Base-by-base conservation (phyloP, 257 asterid genomes). In the Solanum virginianum region DNA sequence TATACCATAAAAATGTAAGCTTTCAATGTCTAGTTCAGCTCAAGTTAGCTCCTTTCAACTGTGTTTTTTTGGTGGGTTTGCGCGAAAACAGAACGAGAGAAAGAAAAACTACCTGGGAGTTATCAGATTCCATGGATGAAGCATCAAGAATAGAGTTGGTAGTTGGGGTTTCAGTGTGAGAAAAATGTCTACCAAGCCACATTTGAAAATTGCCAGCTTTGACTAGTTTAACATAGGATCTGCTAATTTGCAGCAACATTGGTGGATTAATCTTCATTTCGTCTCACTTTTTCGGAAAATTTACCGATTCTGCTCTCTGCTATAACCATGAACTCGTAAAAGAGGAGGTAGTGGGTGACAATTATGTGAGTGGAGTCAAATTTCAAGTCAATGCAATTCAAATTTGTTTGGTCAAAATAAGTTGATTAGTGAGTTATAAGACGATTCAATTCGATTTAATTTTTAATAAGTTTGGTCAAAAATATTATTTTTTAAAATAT, bases 81-180 rank as follows among this genome's bases (percentile, higher is more conserved):
- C 1, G 29, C 14, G 8, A 47, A 51, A 53, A 53, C 6, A 77
- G n/a, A 24, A 22, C 29, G 18, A 14, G 8, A 77, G 0, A 51
- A 29, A 77, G 32, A 51, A 77, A 17, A 8, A 4, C 17, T 17
- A 79, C 83, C 66, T 16, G 60, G 22, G 47, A 49, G 43, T 24
- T 22, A 49, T 49, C 11, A 24, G 62, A 79, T 53, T 79, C 83
- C 83, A 79, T 53, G 29, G 66, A 53, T 26, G 83, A 77, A 77
- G 24, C 62, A 77, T 49, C 3, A 26, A 51, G 1, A 53, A 26
- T 79, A 10, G 26, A 26, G 47, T 53, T 26, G 83, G 49, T 79
- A 5, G 83, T 79, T 79, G 83, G 65, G 53, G 66, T 79, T 79
- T 53, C 66, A 79, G 49, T 26, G 49, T 79, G 59, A 15, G 62